Base-by-base conservation (phyloP, 257 asterid species). In the Petrea volubilis region DNA sequence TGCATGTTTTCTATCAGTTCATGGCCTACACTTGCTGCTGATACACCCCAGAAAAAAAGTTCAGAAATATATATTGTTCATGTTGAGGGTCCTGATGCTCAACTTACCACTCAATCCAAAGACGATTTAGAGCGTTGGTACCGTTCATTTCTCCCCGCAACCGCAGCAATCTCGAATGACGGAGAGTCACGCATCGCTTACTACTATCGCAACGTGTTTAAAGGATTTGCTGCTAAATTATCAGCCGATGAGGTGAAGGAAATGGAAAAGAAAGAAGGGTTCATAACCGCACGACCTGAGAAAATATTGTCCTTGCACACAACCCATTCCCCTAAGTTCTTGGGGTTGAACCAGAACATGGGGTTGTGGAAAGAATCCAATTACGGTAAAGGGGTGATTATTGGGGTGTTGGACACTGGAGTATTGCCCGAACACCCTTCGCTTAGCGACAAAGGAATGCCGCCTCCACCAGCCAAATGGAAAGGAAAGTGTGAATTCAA, bases 391-490 rank as follows among this genome's bases (percentile, higher is more conserved):
- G 93, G 93, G 1, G 70, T 79, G 27, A 82, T 87, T 7, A 79
- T 87, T 4, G 93, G 88, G 40, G 81, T 87, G 0, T 0, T 87
- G 51, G 90, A 87, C 34, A 33, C 65, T 0, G 88, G 93, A 47
- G 73, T 87, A 20, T 0, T 1, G 8, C 85, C 85, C 0, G 74
- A 77, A 10, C 93, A 84, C 31, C 87, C 88, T 6, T 87, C 90
- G 0, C 84, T 87, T 50, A 61, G 70, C 3, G 88, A 82, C 9
- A 72, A 65, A 31, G 87, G 86, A 21, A 68, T 87, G 82, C 84
- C 88, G 0, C 79, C 85, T 3, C 87, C 90, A 0, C 88, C 87
- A 0, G 74, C 82, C 3, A 81, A 75, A 34, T 86, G 92, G 89
- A 79, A 44, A 49, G 85, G 87, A 14, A 62, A 59, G 46, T 84